Evolutionary conservation across 805 yeast genomes (phyloP).

Genomic region (Scheffersomyces lignosus): DNA sequence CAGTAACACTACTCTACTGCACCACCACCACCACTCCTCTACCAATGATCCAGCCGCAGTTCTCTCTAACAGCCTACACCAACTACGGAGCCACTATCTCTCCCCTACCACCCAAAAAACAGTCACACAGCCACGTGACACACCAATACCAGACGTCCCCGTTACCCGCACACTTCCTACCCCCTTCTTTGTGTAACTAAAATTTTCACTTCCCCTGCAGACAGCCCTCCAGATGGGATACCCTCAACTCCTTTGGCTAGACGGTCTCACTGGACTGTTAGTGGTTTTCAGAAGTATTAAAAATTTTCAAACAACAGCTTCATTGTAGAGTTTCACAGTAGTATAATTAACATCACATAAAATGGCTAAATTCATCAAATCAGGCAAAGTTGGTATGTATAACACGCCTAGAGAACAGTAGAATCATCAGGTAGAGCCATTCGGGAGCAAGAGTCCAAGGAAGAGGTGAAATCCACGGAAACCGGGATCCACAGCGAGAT

Average conservation of each 20-base stretch:
- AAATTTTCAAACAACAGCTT: slow-evolving; percentile 19
- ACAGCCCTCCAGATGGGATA: neutral
- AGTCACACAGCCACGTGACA: slow-evolving; percentile 12
- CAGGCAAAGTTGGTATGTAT: slow-evolving; percentile 98
- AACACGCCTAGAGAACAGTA: neutral
- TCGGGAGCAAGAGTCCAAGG: too few relatives aligned
- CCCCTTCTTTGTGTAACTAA: slow-evolving; percentile 8
- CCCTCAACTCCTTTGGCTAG: neutral
- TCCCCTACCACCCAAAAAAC: slow-evolving; percentile 13
- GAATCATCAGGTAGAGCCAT: neutral
- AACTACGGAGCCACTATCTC: too few relatives aligned
- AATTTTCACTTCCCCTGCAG: slow-evolving; percentile 7
- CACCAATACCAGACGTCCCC: slow-evolving; percentile 2
- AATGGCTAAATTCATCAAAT: slow-evolving; percentile 99
- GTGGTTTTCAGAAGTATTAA: slow-evolving; percentile 2
- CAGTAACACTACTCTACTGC: too few relatives aligned
- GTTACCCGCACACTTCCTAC: neutral
- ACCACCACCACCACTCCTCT: too few relatives aligned
- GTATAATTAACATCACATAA: slow-evolving; percentile 27
- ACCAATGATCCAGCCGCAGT: too few relatives aligned
- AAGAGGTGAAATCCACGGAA: too few relatives aligned
- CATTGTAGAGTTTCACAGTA: slow-evolving; percentile 16
- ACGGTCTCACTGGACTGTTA: neutral
- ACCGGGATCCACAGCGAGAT: too few relatives aligned
- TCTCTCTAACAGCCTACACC: too few relatives aligned